These are phyloP conservation scores for Chaetomiaceae sp. DNA, from an alignment of 2,329 filamentous ascomycete species.

Conservation along the genomic window DNA sequence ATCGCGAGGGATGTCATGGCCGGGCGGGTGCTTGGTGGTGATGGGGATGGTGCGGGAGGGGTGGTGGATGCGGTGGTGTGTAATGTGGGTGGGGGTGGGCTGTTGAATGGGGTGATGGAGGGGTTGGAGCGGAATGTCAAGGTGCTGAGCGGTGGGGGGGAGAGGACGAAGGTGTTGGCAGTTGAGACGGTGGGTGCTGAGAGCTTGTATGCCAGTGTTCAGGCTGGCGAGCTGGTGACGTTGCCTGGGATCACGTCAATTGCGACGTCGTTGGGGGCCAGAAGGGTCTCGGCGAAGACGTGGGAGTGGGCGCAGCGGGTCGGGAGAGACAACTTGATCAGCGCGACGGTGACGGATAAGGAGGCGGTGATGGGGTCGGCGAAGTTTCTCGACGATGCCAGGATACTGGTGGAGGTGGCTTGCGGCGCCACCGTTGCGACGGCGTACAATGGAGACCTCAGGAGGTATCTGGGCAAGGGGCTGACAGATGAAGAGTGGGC, in stretches of 20 bases:
- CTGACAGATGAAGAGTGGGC: slow-evolving; percentile 52
- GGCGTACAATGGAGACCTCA: slow-evolving; percentile 58
- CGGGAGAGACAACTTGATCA: slow-evolving; percentile 38
- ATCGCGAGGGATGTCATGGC: slow-evolving; percentile 32
- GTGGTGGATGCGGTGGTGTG: slow-evolving; percentile 58
- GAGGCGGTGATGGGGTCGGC: slow-evolving; percentile 75
- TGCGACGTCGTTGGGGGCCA: slow-evolving; percentile 64
- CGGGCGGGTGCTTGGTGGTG: slow-evolving; percentile 33
- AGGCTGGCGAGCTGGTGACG: slow-evolving; percentile 49
- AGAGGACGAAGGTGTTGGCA: slow-evolving; percentile 50
- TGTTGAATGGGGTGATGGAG: slow-evolving; percentile 61
- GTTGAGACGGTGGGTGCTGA: slow-evolving; percentile 69
- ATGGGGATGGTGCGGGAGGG: slow-evolving; percentile 26
- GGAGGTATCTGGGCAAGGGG: slow-evolving; percentile 50
- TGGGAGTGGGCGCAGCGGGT: slow-evolving; percentile 53
- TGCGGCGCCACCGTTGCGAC: slow-evolving; percentile 75
- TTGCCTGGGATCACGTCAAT: slow-evolving; percentile 64
- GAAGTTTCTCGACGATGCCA: slow-evolving; percentile 73
- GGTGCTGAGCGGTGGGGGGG: slow-evolving; percentile 18
- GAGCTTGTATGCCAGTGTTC: slow-evolving; percentile 53
- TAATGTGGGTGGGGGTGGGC: slow-evolving; percentile 64
- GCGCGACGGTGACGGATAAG: slow-evolving; percentile 62
- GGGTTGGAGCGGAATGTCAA: slow-evolving; percentile 38
- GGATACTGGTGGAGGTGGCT: slow-evolving; percentile 73
- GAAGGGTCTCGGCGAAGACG: slow-evolving; percentile 52